phyloP scores from a whole-genome alignment of 192 early-diverging fungal genomes.

The Coemansia umbellata region DNA sequence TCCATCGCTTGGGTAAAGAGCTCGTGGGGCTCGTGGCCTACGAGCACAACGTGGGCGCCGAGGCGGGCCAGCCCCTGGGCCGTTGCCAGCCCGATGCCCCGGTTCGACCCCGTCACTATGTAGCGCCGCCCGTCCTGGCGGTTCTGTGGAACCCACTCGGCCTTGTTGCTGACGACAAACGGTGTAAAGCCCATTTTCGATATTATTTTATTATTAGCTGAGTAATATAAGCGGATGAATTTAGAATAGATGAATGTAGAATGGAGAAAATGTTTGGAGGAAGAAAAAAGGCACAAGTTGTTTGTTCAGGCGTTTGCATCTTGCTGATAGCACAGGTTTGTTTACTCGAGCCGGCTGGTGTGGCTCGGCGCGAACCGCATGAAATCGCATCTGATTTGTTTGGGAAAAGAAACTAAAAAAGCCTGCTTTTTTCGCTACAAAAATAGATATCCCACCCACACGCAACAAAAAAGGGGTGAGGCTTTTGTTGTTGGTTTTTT shows the following conservation, averaged over 20 bases:
- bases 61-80: constrained; percentile 39
- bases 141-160: constrained; percentile 39
- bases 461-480: not conserved
- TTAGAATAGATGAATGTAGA: not conserved
- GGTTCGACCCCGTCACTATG: constrained; percentile 48
- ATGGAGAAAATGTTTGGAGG: not conserved
- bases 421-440: no score
- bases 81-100: constrained; percentile 43
- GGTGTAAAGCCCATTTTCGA: constrained; percentile 40
- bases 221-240: not conserved
- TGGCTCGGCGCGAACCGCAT: no score
- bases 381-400: no score
- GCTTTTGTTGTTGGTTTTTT: not conserved
- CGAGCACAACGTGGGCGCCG: constrained; percentile 42
- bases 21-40: constrained; percentile 33
- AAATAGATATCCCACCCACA: no score
- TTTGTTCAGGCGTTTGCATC: no score
- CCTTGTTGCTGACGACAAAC: not conserved
- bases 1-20: constrained; percentile 42
- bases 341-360: no score
- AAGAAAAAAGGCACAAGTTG: not conserved
- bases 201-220: not conserved
- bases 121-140: constrained; percentile 35
- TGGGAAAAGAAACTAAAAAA: no score
- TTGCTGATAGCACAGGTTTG: no score